These are phyloP conservation scores for Aphanomyces cochlioides DNA, from an alignment of 352 stramenopile genomes.

Conservation along the genomic window DNA sequence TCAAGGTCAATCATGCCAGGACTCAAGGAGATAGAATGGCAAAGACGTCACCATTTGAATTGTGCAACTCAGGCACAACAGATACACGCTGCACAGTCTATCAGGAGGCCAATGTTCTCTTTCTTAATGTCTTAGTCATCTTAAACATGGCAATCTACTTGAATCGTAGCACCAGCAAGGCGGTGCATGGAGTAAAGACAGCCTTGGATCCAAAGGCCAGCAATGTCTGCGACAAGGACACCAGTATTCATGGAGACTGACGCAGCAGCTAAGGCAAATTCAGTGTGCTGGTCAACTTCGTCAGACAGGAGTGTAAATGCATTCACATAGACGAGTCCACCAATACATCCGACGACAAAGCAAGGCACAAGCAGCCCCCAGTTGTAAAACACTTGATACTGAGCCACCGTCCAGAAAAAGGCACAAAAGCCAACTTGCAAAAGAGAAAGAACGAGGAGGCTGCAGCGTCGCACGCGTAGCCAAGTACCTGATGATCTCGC, in stretches of 20 bases:
- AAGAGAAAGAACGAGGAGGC: constrained; percentile 54
- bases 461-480: not conserved
- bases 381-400: constrained; percentile 81
- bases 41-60: no score
- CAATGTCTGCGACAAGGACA: constrained; percentile 86
- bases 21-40: no score
- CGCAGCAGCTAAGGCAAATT: constrained; percentile 85
- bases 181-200: constrained; percentile 88
- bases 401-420: constrained; percentile 82
- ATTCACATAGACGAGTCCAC: constrained; percentile 89
- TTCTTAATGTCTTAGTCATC: no score
- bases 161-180: constrained; percentile 46
- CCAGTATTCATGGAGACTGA: constrained; percentile 88
- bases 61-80: no score
- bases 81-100: no score
- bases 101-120: no score
- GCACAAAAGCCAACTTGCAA: constrained; percentile 82
- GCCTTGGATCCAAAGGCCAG: constrained; percentile 85
- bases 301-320: constrained; percentile 86
- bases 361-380: constrained; percentile 73
- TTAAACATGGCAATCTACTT: constrained; percentile 4
- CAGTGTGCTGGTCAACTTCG: constrained; percentile 70
- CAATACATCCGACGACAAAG: constrained; percentile 85
- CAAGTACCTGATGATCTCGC: constrained; percentile 76
- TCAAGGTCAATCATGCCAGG: no score